phyloP scores from a whole-genome alignment of 306 rosid genomes.

The Glycyrrhiza uralensis region DNA sequence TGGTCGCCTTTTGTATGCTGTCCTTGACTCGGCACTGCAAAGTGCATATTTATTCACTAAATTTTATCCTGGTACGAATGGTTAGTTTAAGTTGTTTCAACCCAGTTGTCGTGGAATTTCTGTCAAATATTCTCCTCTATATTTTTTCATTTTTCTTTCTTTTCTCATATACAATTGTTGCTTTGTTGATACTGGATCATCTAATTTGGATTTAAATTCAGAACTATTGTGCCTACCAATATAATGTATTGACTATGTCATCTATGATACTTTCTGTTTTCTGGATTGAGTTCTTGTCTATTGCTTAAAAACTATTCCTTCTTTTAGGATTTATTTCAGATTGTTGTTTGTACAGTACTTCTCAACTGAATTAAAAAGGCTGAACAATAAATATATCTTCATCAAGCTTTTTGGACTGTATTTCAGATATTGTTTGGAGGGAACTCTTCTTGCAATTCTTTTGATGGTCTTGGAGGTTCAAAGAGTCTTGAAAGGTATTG shows the following conservation, averaged over 20 bases:
- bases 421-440: conserved; percentile 38
- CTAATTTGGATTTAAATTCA: background rate
- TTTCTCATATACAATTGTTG: background rate
- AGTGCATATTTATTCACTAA: background rate
- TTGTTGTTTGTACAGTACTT: conserved; percentile 10
- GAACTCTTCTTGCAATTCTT: conserved; percentile 31
- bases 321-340: background rate
- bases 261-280: background rate
- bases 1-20: background rate
- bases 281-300: background rate
- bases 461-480: conserved; percentile 32
- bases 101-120: background rate
- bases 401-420: background rate
- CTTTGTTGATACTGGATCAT: background rate
- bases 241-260: background rate
- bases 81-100: background rate
- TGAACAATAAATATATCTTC: background rate
- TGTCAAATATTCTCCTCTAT: background rate
- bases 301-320: background rate
- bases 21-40: background rate
- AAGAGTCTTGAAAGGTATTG: conserved; percentile 50
- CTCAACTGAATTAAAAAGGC: background rate
- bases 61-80: background rate
- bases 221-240: background rate
- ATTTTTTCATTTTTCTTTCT: background rate